Evolutionary conservation across 352 stramenopile genomes (phyloP).

Genomic region (Phytophthora agathidicida): DNA sequence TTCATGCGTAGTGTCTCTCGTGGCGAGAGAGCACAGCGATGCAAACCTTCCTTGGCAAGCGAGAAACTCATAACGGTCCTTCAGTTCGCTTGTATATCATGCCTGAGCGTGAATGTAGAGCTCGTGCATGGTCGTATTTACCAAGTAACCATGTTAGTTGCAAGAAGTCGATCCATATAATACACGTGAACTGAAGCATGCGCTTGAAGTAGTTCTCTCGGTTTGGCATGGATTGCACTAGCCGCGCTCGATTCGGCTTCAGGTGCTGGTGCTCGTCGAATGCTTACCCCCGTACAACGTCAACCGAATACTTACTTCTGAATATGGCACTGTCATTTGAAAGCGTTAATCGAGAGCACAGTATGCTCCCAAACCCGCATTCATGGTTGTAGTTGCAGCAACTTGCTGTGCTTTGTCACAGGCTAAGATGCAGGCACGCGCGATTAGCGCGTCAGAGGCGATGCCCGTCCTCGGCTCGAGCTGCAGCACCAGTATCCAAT

Average conservation of each 20-base stretch:
- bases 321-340: conserved; percentile 18
- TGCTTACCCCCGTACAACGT: conserved; percentile 21
- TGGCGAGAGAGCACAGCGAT: conserved; percentile 15
- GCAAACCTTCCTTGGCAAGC: too few relatives aligned
- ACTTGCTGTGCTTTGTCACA: conserved; percentile 15
- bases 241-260: conserved; percentile 19
- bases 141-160: too few relatives aligned
- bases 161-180: too few relatives aligned
- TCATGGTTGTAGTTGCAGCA: conserved; percentile 20
- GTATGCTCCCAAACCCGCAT: conserved; percentile 20
- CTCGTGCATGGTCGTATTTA: too few relatives aligned
- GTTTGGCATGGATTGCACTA: not conserved
- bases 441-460: too few relatives aligned
- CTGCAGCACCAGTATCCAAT: conserved; percentile 29
- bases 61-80: too few relatives aligned
- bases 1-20: conserved; percentile 21
- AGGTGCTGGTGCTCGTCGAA: conserved; percentile 3
- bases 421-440: too few relatives aligned
- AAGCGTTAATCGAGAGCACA: not conserved
- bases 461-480: too few relatives aligned
- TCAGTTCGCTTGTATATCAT: too few relatives aligned
- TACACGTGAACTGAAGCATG: too few relatives aligned
- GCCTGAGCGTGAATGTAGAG: not conserved
- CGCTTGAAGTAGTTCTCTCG: too few relatives aligned
- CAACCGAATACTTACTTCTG: conserved; percentile 20